phyloP scores from a whole-genome alignment of 2,329 filamentous ascomycete genomes.

The Cladophialophora immunda region DNA sequence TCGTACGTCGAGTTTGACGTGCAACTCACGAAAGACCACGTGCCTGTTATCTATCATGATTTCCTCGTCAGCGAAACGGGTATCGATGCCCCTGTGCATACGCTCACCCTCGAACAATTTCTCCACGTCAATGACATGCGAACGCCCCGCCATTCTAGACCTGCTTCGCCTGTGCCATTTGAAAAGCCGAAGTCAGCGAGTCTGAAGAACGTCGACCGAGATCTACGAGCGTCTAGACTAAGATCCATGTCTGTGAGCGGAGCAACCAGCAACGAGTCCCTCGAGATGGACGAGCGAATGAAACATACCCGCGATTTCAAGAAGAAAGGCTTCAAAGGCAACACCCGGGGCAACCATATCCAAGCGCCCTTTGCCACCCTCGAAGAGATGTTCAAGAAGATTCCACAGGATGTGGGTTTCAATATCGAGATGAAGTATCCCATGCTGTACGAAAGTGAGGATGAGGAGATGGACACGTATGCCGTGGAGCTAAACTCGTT shows the following conservation, averaged over 20 bases:
- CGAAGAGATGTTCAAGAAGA: constrained; percentile 87
- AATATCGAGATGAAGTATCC: constrained; percentile 99
- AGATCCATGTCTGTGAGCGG: constrained; percentile 70
- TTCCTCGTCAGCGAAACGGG: constrained; percentile 98
- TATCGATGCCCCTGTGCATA: constrained; percentile 95
- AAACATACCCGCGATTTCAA: constrained; percentile 97
- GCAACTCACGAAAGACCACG: constrained; percentile 97
- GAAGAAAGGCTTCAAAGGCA: constrained; percentile 92
- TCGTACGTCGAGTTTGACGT: constrained; percentile 82
- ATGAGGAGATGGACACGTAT: constrained; percentile 96
- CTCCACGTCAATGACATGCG: constrained; percentile 78
- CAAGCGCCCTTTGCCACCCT: constrained; percentile 95
- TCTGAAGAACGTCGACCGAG: constrained; percentile 40
- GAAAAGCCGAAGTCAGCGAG: constrained; percentile 33
- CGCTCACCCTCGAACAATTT: constrained; percentile 93
- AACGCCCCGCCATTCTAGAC: constrained; percentile 55
- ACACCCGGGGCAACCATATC: constrained; percentile 92
- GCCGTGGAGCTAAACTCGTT: constrained; percentile 96
- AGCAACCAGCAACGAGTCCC: constrained; percentile 52
- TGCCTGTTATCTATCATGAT: constrained; percentile 98
- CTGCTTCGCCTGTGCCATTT: constrained; percentile 54
- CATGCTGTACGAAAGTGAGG: constrained; percentile 94
- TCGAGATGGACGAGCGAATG: constrained; percentile 82
- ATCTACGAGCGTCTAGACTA: constrained; percentile 44
- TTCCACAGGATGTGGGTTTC: constrained; percentile 86